Evolutionary conservation across 148 eudicot genomes (phyloP).

Genomic region (Amaranthus cruentus): DNA sequence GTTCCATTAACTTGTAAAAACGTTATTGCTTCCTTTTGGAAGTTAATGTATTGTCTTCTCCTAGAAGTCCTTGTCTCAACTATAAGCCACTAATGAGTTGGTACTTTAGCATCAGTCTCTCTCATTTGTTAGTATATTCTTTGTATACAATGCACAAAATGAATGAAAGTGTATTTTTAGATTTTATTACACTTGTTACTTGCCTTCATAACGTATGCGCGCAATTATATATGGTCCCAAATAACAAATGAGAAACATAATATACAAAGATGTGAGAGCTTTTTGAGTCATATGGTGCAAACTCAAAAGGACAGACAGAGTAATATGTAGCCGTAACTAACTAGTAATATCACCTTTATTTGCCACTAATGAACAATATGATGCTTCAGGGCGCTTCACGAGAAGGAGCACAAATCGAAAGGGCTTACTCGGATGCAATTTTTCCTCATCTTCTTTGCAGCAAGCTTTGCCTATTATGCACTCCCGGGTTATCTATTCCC

Average conservation of each 20-base stretch:
- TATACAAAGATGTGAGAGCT: no score
- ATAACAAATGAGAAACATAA: neutral
- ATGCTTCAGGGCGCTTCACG: conserved; percentile 88
- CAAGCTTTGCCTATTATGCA: conserved; percentile 80
- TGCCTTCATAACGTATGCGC: neutral
- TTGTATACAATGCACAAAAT: neutral
- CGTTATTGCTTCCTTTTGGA: neutral
- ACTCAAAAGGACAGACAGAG: no score
- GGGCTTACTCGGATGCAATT: conserved; percentile 85
- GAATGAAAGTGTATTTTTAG: neutral
- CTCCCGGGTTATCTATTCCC: conserved; percentile 92
- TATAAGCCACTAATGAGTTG: neutral
- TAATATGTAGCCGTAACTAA: neutral
- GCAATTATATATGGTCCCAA: neutral
- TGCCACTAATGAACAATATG: neutral
- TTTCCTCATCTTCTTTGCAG: conserved; percentile 66
- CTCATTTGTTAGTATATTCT: neutral
- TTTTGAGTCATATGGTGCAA: no score
- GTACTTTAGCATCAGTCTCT: neutral
- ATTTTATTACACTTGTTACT: neutral
- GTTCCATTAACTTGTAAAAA: neutral
- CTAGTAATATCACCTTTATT: neutral
- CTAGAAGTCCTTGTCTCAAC: neutral
- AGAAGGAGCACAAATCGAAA: conserved; percentile 61
- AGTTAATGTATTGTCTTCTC: neutral